These are phyloP conservation scores for Arthroderma sp. DNA, from an alignment of 2,329 filamentous ascomycete genomes.

Conservation along the genomic window DNA sequence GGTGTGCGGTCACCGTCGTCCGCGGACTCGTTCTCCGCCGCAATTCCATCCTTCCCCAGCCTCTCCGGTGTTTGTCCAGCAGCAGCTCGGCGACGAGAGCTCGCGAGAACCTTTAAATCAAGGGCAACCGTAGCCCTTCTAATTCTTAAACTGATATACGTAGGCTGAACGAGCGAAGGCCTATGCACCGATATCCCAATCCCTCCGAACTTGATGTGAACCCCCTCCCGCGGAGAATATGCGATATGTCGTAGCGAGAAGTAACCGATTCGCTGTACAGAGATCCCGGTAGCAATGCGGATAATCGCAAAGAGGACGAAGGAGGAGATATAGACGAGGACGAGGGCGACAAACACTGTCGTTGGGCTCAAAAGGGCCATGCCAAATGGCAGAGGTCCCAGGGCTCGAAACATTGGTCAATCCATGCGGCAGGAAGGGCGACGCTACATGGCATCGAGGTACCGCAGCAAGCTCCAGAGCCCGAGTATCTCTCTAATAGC, in stretches of 20 bases:
- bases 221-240: conserved; percentile 77
- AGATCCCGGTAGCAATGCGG: conserved; percentile 83
- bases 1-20: not conserved
- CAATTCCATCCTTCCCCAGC: conserved; percentile 4
- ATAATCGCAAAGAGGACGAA: conserved; percentile 90
- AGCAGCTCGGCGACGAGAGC: not conserved
- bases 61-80: conserved; percentile 7
- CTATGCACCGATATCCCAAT: conserved; percentile 80
- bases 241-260: conserved; percentile 82
- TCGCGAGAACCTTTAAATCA: conserved; percentile 49
- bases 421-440: conserved; percentile 4
- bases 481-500: not conserved
- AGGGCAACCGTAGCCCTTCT: conserved; percentile 75
- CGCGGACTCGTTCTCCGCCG: not conserved
- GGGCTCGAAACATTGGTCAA: conserved; percentile 5
- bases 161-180: conserved; percentile 92
- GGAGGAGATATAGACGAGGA: conserved; percentile 78
- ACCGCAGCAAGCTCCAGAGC: not conserved
- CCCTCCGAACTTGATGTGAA: conserved; percentile 79
- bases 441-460: conserved; percentile 3
- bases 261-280: conserved; percentile 89
- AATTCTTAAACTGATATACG: conserved; percentile 84
- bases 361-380: conserved; percentile 50
- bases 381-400: conserved; percentile 6
- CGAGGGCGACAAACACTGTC: conserved; percentile 72